phyloP scores from a whole-genome alignment of 2,329 filamentous ascomycete species.

The Sporothrix pseudoabietina region DNA sequence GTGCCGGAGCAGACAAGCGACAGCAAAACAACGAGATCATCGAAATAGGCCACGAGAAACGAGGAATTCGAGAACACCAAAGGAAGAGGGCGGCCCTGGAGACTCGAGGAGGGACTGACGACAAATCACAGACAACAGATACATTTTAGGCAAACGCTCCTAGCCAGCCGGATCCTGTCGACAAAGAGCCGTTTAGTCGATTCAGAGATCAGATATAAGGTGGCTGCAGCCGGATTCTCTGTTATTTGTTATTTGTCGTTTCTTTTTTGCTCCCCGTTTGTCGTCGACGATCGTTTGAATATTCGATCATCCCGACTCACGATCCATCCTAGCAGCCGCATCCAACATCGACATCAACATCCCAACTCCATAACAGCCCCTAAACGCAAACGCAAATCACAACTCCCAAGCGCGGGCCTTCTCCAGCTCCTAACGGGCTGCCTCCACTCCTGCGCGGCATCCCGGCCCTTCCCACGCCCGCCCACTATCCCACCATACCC shows the following conservation, averaged over 20 bases:
- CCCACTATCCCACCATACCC: slow-evolving; percentile 7
- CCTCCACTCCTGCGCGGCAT: slow-evolving; percentile 24
- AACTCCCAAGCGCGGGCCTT: not conserved
- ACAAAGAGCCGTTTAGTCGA: slow-evolving; percentile 17
- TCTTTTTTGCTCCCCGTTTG: not conserved
- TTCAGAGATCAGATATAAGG: slow-evolving; percentile 4
- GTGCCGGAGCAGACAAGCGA: not conserved
- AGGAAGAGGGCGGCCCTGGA: not conserved
- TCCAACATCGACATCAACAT: not conserved
- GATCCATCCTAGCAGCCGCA: not conserved
- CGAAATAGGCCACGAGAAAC: not conserved
- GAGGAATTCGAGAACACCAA: not conserved
- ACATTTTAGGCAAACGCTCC: not conserved
- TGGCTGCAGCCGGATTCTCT: not conserved
- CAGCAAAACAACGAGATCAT: not conserved
- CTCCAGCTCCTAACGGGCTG: slow-evolving; percentile 11
- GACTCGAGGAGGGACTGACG: not conserved
- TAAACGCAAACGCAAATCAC: not conserved
- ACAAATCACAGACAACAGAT: slow-evolving; percentile 2
- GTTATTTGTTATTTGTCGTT: not conserved
- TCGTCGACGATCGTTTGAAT: slow-evolving; percentile 1
- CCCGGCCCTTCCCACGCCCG: slow-evolving; percentile 19
- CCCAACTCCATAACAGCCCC: not conserved
- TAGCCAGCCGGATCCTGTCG: slow-evolving; percentile 18
- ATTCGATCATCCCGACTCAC: slow-evolving; percentile 1